Base-by-base conservation (phyloP, 192 early-diverging fungal genomes). In the Coemansia sp. region DNA sequence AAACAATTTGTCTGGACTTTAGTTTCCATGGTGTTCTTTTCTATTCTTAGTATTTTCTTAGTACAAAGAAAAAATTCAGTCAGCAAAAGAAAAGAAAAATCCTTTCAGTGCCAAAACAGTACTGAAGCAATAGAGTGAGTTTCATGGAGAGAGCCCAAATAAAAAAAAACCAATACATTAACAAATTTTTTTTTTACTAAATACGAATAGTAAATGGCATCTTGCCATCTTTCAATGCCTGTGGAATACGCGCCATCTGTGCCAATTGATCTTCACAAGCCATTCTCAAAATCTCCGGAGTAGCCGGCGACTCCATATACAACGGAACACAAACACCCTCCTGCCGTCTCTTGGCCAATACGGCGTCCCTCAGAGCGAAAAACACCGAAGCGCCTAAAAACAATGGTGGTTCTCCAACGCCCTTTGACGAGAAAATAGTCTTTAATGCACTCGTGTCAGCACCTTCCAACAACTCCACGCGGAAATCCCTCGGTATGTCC, bases 391-490 rank as follows among this genome's bases (percentile, higher is more conserved):
- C 69, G 6, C 93, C 94, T 32, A 96, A 69, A 81, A 95, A 96
- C 63, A 96, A 76, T 40, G 94, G 94, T 30, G 93, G 94, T 69
- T 94, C 94, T 9, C 93, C 94, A 46, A 94, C 90, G 55, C 92
- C 94, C 86, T 94, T 94, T 47, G 87, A 89, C 52, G 89, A 89
- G 68, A 90, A 90, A 43, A 96, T 88, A 28, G 92, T 94, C 66
- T 89, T 88, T 26, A 92, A 81, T 47, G 78, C 63, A 1, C 76
- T 76, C 60, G 88, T 87, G 4, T 73, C 69, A 0, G 82, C 79
- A 44, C 80, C 80, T 74, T 87, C 85, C 38, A 89, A 76, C 46
- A 95, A 84, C 11, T 76, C 76, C 11, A 96, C 86, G 49, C 90
- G 85, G 69, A 96, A 93, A 69, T 92, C 92, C 37, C 89, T 84